Percentiles rank a stretch among this genome's conserved stretches.
These are phyloP conservation scores for Spironucleus salmonicida DNA, from an alignment of 208 protist genomes.

Conservation along the genomic window DNA sequence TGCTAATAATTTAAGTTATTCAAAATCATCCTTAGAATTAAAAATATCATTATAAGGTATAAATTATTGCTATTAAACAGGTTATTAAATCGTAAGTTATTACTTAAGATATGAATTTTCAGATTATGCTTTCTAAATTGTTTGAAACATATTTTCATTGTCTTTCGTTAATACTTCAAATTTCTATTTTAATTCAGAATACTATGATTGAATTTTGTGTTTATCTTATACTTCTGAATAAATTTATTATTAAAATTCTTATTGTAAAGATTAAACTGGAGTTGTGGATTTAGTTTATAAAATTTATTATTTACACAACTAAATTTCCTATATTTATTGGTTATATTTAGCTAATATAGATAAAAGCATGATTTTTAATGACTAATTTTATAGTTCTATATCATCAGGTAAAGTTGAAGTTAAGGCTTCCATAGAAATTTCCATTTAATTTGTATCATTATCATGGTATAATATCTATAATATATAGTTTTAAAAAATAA, in stretches of 20 bases:
- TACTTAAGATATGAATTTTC: slow-evolving; percentile 9
- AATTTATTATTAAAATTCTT: slow-evolving; percentile 21
- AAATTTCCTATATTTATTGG: not conserved
- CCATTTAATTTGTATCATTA: too few species aligned
- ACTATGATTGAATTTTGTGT: slow-evolving; percentile 14
- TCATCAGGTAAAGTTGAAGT: not conserved
- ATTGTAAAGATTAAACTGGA: not conserved
- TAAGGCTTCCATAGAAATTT: not conserved
- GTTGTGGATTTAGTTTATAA: slow-evolving; percentile 8
- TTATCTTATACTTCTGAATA: slow-evolving; percentile 29
- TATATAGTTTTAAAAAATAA: too few species aligned
- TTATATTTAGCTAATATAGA: slow-evolving; percentile 19
- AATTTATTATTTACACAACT: slow-evolving; percentile 23
- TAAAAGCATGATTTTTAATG: not conserved
- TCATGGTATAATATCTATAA: too few species aligned
- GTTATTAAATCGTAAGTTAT: not conserved
- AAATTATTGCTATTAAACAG: slow-evolving; percentile 3
- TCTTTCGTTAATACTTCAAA: slow-evolving; percentile 14
- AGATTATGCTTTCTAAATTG: slow-evolving; percentile 4
- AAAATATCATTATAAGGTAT: slow-evolving; percentile 1
- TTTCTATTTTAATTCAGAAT: slow-evolving; percentile 8
- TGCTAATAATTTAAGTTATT: too few species aligned
- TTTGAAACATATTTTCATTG: slow-evolving; percentile 26
- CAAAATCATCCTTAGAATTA: slow-evolving; percentile 7
- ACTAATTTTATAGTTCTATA: slow-evolving; percentile 16